Conservation (phyloP, 2,329 filamentous ascomycete species). For the Neocucurbitaria cava region DNA sequence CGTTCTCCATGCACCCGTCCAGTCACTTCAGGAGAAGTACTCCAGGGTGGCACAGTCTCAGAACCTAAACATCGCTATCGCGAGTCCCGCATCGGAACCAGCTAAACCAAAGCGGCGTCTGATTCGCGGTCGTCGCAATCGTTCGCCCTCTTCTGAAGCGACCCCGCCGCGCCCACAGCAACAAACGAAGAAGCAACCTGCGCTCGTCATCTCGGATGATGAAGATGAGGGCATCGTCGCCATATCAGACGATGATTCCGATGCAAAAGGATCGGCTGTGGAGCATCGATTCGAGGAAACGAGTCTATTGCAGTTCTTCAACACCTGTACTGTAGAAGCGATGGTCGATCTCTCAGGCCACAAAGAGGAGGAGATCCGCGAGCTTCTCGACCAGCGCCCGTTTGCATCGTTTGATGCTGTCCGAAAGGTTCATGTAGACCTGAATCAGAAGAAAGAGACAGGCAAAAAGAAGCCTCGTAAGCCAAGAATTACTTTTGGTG, state of each 20-base stretch:
- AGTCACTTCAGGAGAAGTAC: constrained; percentile 66
- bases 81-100: constrained; percentile 15
- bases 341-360: constrained; percentile 83
- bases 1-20: constrained; percentile 61
- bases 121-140: constrained; percentile 57
- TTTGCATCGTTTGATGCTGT: constrained; percentile 73
- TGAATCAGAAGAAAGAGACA: constrained; percentile 34
- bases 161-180: constrained; percentile 27
- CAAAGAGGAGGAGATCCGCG: constrained; percentile 71
- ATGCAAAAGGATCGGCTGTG: constrained; percentile 44
- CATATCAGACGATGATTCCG: constrained; percentile 52
- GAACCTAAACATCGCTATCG: constrained; percentile 16
- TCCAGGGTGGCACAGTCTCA: constrained; percentile 22
- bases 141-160: constrained; percentile 29
- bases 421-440: constrained; percentile 63
- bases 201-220: constrained; percentile 30
- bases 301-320: constrained; percentile 80
- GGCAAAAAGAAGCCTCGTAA: constrained; percentile 43
- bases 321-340: constrained; percentile 75
- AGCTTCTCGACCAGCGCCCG: constrained; percentile 76
- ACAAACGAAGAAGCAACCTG: constrained; percentile 15
- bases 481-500: constrained; percentile 64
- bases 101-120: constrained; percentile 51
- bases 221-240: constrained; percentile 46
- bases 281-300: constrained; percentile 51